Base-by-base conservation (phyloP, 2,329 filamentous ascomycete genomes). In the Colletotrichum horii region DNA sequence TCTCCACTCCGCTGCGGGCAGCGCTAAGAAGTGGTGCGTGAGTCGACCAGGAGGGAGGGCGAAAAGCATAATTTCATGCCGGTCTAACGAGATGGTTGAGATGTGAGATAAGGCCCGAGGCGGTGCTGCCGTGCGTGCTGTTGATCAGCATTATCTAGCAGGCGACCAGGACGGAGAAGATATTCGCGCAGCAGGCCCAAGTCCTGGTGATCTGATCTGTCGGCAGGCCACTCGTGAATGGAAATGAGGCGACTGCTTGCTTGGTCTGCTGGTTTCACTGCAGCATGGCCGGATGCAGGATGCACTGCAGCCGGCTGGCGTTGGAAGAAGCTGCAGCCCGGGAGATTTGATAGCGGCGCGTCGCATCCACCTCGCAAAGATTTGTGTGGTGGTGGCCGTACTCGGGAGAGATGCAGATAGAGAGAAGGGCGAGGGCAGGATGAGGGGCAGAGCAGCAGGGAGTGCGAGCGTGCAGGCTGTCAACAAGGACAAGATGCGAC, bases 1-100 rank as follows among this genome's bases (percentile, higher is more conserved):
- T 52, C 43, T 52, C 43, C 43, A 52, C 43, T 52, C 43, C 43
- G 38, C 58, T 68, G 48, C 56, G 58, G 43, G 56, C 62, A 70
- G 43, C 73, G 73, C 73, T 73, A 75, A 22, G 64, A 48, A 34
- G 43, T 69, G 74, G 74, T 74, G 70, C 56, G 65, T 75, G 74
- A 68, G 48, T 69, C 34, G 64, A 76, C 36, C 55, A 60, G 60
- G 58, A 48, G 66, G 34, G 30, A 52, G 32, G 64, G 73, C 62
- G 32, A 55, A 68, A 72, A 72, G 55, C 69, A 75, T 75, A 56
- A 26, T 67, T 73, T 64, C 56, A 56, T 75, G 73, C 69, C 24
- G 62, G 70, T 55, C 62, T 34, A 58, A 36, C n/a, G 22, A 62
- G 30, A 75, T 43, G 32, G 55, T 32, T 64, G 55, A 72, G 22